Percentiles rank a stretch among this genome's conserved stretches.
These are phyloP conservation scores for Carallia brachiata DNA, from an alignment of 345 rosid genomes.

Conservation along the genomic window DNA sequence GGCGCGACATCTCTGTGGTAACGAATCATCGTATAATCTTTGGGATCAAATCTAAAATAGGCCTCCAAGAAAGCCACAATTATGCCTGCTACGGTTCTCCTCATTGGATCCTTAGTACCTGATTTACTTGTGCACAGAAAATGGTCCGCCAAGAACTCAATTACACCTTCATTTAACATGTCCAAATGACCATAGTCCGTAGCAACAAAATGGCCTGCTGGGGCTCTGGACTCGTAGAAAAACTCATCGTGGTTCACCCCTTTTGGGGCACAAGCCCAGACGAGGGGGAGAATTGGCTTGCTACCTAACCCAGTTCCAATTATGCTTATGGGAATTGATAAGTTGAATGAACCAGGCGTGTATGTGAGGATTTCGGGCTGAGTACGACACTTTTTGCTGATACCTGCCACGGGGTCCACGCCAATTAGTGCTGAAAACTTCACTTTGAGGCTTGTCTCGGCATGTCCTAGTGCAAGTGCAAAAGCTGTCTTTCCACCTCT, in stretches of 20 bases:
- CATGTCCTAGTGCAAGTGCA: conserved; percentile 31
- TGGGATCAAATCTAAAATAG: conserved; percentile 7
- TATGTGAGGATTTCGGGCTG: conserved; percentile 30
- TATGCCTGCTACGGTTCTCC: conserved; percentile 36
- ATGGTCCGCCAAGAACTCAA: not conserved
- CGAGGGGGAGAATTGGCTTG: not conserved
- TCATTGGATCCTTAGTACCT: conserved; percentile 24
- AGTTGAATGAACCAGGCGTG: conserved; percentile 16
- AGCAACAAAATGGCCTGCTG: too few relatives aligned
- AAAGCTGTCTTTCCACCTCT: conserved; percentile 42
- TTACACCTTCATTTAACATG: conserved; percentile 28
- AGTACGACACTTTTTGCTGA: not conserved
- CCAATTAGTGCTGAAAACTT: conserved; percentile 25
- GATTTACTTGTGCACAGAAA: conserved; percentile 15
- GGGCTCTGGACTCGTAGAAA: too few relatives aligned
- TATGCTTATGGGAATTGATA: conserved; percentile 28
- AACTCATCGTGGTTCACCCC: conserved; percentile 32
- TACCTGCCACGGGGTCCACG: conserved; percentile 42
- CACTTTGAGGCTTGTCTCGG: not conserved
- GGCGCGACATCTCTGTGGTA: conserved; percentile 24
- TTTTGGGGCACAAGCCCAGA: conserved; percentile 34
- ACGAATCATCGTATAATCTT: conserved; percentile 18
- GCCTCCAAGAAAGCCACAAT: conserved; percentile 38
- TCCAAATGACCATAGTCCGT: conserved; percentile 43
- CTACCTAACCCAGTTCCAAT: conserved; percentile 35